Evolutionary conservation across 2,329 filamentous ascomycete genomes (phyloP).

Genomic region (Onygenales sp.): DNA sequence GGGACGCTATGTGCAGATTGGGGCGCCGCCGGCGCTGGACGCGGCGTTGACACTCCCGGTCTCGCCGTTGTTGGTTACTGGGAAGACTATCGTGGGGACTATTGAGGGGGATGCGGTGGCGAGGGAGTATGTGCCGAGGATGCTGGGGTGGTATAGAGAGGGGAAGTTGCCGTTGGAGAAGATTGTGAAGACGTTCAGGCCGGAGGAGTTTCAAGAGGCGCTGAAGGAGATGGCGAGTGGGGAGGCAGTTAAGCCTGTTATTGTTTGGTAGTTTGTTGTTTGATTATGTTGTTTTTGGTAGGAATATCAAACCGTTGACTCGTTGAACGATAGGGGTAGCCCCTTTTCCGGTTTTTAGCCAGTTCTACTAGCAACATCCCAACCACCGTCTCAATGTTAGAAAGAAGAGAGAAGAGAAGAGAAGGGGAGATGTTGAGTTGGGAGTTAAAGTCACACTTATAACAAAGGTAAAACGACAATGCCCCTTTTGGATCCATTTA

Average conservation of each 20-base stretch:
- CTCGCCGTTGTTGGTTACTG: constrained; percentile 12
- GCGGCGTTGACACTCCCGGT: constrained; percentile 14
- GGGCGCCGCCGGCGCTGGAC: constrained; percentile 12
- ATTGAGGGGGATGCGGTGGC: constrained; percentile 13
- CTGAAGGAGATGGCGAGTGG: constrained; percentile 19
- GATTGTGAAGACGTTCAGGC: constrained; percentile 36
- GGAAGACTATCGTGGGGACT: constrained; percentile 16
- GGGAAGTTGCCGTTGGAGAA: constrained; percentile 41
- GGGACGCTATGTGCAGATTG: constrained; percentile 2
- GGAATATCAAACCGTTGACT: neutral
- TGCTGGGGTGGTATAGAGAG: constrained; percentile 40
- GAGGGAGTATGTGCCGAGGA: constrained; percentile 29
- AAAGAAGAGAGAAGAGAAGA: too few relatives aligned
- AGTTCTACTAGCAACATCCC: too few relatives aligned
- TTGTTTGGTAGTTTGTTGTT: constrained; percentile 16
- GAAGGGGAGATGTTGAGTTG: too few relatives aligned
- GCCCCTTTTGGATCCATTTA: too few relatives aligned
- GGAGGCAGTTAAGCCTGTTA: constrained; percentile 19
- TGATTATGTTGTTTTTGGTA: neutral
- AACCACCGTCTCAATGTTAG: too few relatives aligned
- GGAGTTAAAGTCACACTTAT: too few relatives aligned
- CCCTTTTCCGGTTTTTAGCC: too few relatives aligned
- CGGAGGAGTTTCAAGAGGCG: constrained; percentile 18
- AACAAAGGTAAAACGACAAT: too few relatives aligned
- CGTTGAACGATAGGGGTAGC: too few relatives aligned